Evolutionary conservation across 139 green algal species (phyloP).

Genomic region (Coccomyxa sp.): DNA sequence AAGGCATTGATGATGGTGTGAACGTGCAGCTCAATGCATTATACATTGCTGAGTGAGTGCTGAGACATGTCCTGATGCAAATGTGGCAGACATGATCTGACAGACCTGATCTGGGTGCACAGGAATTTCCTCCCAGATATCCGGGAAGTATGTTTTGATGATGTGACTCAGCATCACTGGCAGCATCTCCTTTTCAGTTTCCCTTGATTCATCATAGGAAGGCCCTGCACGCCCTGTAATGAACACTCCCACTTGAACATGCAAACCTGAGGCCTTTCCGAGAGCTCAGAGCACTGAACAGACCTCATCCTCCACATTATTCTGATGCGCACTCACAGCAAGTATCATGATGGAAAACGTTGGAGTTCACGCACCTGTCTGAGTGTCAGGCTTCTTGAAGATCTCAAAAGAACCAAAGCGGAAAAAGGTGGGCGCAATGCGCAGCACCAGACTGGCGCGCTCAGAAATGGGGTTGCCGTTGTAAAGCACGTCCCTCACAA

Average conservation of each 20-base stretch:
- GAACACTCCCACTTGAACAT: background rate
- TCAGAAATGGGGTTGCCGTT: conserved; percentile 40
- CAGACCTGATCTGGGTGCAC: too few relatives aligned
- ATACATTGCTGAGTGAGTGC: too few relatives aligned
- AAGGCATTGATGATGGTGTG: too few relatives aligned
- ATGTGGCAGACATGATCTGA: too few relatives aligned
- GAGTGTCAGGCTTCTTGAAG: conserved; percentile 59
- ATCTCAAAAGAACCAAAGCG: conserved; percentile 92
- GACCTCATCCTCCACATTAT: too few relatives aligned
- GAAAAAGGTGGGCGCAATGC: conserved; percentile 83
- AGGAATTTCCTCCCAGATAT: conserved; percentile 46
- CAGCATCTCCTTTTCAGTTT: conserved; percentile 38
- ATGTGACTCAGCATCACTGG: conserved; percentile 66
- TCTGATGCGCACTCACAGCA: too few relatives aligned
- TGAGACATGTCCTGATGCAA: too few relatives aligned
- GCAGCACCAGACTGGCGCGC: conserved; percentile 71
- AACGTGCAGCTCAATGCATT: too few relatives aligned
- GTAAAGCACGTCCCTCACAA: conserved; percentile 13
- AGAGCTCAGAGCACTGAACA: too few relatives aligned
- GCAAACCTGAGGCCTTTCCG: too few relatives aligned
- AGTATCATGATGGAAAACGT: too few relatives aligned
- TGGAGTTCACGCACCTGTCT: conserved; percentile 20
- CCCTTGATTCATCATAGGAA: conserved; percentile 7
- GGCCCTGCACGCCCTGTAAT: conserved; percentile 38
- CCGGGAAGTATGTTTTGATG: conserved; percentile 76